Conservation (phyloP, 2,329 filamentous ascomycete genomes). For the Colletotrichum musicola region DNA sequence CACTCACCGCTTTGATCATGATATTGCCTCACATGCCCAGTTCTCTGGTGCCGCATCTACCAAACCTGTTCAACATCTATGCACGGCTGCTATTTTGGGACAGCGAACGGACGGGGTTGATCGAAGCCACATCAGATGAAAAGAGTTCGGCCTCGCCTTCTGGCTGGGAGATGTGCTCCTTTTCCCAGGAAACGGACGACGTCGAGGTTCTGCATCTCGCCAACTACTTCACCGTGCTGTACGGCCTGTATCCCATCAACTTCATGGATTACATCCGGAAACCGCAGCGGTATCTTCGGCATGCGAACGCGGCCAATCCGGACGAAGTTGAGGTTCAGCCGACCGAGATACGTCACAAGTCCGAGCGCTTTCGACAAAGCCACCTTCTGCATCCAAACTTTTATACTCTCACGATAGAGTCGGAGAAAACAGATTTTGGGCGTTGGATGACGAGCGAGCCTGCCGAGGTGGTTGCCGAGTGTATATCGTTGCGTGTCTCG, state of each 20-base stretch:
- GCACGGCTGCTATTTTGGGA: slow-evolving; percentile 86
- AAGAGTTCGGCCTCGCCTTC: slow-evolving; percentile 47
- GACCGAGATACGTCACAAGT: slow-evolving; percentile 80
- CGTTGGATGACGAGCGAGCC: slow-evolving; percentile 85
- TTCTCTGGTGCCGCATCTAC: slow-evolving; percentile 75
- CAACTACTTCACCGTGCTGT: slow-evolving; percentile 85
- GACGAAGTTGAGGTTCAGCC: slow-evolving; percentile 85
- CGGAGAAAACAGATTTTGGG: slow-evolving; percentile 80
- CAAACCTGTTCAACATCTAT: slow-evolving; percentile 85
- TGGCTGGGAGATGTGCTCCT: slow-evolving; percentile 74
- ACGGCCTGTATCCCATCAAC: slow-evolving; percentile 86
- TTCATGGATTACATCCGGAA: slow-evolving; percentile 90
- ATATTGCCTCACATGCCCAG: slow-evolving; percentile 84
- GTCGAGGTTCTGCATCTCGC: slow-evolving; percentile 75
- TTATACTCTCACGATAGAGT: slow-evolving; percentile 82
- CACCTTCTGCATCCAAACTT: slow-evolving; percentile 89
- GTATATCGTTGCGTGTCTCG: slow-evolving; percentile 73
- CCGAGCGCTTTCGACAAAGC: slow-evolving; percentile 78
- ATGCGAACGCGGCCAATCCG: slow-evolving; percentile 76
- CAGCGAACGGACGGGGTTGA: slow-evolving; percentile 58
- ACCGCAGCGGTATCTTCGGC: slow-evolving; percentile 81
- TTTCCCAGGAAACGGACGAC: slow-evolving; percentile 72
- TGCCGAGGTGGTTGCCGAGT: slow-evolving; percentile 83
- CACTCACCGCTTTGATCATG: slow-evolving; percentile 83
- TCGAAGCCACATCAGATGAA: slow-evolving; percentile 55